phyloP scores from a whole-genome alignment of 768 basidiomycete species.

The Termitomyces sp. region DNA sequence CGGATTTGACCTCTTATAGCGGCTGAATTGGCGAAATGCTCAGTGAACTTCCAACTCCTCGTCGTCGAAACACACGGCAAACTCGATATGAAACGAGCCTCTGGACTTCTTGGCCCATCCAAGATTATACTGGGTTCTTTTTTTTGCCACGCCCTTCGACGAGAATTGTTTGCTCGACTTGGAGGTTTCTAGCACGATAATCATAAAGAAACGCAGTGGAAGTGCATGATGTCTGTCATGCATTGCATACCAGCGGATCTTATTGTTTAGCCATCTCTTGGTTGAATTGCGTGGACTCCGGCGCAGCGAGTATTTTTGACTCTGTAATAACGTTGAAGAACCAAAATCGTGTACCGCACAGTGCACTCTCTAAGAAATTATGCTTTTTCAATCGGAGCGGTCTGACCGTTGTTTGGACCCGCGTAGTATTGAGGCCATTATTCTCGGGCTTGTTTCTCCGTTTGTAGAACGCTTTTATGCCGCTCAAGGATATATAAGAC shows the following conservation, averaged over 20 bases:
- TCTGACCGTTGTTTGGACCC: neutral
- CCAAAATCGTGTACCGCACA: too few species aligned
- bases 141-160: neutral
- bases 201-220: neutral
- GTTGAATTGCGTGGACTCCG: neutral
- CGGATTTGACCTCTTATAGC: neutral
- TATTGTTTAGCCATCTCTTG: neutral
- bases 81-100: neutral
- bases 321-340: neutral
- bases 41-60: too few species aligned
- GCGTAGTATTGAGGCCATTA: neutral
- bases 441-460: neutral
- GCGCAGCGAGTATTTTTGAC: too few species aligned
- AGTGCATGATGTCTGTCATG: too few species aligned
- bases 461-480: neutral
- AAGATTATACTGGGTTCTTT: neutral
- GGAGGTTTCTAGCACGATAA: too few species aligned
- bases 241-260: neutral
- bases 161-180: neutral
- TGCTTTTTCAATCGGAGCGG: neutral
- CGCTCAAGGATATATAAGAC: neutral
- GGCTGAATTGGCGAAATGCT: neutral
- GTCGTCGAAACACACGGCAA: neutral
- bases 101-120: neutral
- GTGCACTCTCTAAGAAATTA: too few species aligned